Evolutionary conservation across 2,329 filamentous ascomycete species (phyloP), one percentile per base, ranked within the genome.

Genomic region (Fusarium circinatum): DNA sequence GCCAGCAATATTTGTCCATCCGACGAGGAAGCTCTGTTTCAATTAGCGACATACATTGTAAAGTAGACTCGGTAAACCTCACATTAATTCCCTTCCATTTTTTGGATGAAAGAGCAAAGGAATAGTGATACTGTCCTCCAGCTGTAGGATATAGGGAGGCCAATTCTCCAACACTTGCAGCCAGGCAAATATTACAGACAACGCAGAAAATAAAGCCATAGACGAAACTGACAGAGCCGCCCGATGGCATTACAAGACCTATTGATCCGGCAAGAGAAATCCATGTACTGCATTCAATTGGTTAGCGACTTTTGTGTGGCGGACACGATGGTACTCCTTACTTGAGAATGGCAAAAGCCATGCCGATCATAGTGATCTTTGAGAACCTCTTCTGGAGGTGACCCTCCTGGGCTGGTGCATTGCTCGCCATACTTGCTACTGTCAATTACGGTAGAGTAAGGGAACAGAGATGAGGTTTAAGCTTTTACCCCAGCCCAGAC

Each of bases 341-440:
- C 84, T 85, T 85, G 22, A 85, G 76, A 63, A 85, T 85, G n/a
- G 84, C 83, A 68, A 85, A 85, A 18, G 83, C 82, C 80, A 85
- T 81, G 34, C 73, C 73, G 28, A 75, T 64, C 73, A 75, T 75
- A 26, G 73, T 75, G n/a, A 75, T 62, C 58, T 75, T 75, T 11
- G 73, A 75, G 45, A 75, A 75, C 48, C 73, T 69, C 58, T 75
- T 75, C 57, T 75, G 73, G 62, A 75, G 67, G 34, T 71, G 66
- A 22, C 73, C 73, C 65, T 69, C 73, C 24, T 65, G 65, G 44
- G 52, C 34, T 18, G 54, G 42, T 10, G 39, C 30, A 59, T 59
- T 13, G n/a, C 30, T 47, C 17, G 55, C 47, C 73, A 75, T 75
- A 30, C 28, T 58, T 28, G 22, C 41, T 26, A 28, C 24, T 22